phyloP scores from a whole-genome alignment of 2,329 filamentous ascomycete species.

The Sclerotiophoma versabilis region DNA sequence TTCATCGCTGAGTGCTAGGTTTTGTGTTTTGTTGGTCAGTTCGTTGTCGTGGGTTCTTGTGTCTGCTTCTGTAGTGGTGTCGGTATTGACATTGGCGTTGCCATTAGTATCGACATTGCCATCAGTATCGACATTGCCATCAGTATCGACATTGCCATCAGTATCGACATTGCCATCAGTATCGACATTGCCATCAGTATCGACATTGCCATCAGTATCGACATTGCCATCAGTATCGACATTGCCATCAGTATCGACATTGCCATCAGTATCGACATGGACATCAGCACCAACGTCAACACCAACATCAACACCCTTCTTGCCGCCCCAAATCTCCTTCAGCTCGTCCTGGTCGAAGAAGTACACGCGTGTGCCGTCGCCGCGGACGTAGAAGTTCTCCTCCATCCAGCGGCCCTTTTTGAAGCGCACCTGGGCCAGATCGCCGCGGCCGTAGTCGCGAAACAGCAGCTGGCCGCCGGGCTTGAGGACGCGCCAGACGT shows the following conservation, averaged over 20 bases:
- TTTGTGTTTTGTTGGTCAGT: neutral
- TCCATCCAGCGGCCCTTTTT: slow-evolving; percentile 93
- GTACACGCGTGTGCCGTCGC: slow-evolving; percentile 95
- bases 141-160: too few species aligned
- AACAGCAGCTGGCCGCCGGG: slow-evolving; percentile 94
- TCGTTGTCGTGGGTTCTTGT: neutral
- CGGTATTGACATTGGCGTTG: neutral
- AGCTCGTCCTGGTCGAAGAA: slow-evolving; percentile 94
- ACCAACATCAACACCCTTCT: neutral
- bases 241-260: too few species aligned
- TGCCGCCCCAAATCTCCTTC: slow-evolving; percentile 75
- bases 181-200: too few species aligned
- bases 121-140: too few species aligned
- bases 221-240: too few species aligned
- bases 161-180: too few species aligned
- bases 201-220: too few species aligned
- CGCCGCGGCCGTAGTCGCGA: slow-evolving; percentile 93
- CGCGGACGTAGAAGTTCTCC: slow-evolving; percentile 96
- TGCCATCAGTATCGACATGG: too few species aligned
- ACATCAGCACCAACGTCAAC: too few species aligned
- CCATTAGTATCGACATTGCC: too few species aligned
- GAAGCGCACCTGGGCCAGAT: slow-evolving; percentile 95
- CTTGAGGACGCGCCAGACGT: slow-evolving; percentile 83
- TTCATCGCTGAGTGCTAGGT: too few species aligned
- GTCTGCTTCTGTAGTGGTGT: too few species aligned